Percentiles rank a stretch among this genome's conserved stretches.
Conservation (phyloP, 257 asterid species). For the Paulownia fortunei region DNA sequence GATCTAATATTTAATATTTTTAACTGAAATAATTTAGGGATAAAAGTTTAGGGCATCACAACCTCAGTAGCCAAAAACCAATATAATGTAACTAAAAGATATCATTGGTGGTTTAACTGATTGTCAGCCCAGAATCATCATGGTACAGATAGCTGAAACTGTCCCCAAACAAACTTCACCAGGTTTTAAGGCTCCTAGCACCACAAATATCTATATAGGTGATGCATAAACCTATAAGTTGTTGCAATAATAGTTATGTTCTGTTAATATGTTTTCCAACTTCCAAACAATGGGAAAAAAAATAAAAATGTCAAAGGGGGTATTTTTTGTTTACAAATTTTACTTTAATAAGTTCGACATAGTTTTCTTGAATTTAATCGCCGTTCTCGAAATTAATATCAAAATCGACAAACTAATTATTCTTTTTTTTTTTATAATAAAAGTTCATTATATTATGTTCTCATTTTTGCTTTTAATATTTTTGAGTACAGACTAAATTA, state of each 20-base stretch:
- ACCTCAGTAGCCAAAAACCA: too few relatives aligned
- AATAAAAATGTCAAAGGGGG: neutral
- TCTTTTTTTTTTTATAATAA: too few relatives aligned
- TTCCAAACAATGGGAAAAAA: neutral
- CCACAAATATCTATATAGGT: neutral
- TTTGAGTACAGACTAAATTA: too few relatives aligned
- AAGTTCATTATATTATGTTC: neutral
- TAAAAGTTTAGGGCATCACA: too few relatives aligned
- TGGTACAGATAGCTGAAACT: neutral
- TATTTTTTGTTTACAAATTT: too few relatives aligned
- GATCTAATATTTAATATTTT: too few relatives aligned
- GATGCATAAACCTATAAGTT: neutral
- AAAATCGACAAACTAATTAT: too few relatives aligned
- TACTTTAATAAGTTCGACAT: neutral
- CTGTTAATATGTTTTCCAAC: neutral
- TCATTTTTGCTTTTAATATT: neutral
- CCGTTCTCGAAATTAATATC: too few relatives aligned
- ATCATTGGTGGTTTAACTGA: too few relatives aligned
- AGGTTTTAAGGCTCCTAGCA: neutral
- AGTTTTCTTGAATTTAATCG: neutral
- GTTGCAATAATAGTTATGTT: neutral
- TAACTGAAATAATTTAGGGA: too few relatives aligned
- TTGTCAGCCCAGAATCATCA: too few relatives aligned
- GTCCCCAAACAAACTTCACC: conserved; percentile 6
- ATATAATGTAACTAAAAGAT: too few relatives aligned